Evolutionary conservation across 164 flowering plant species (phyloP), one percentile per base, ranked within the genome.

Genomic region (Euptelea pleiosperma): DNA sequence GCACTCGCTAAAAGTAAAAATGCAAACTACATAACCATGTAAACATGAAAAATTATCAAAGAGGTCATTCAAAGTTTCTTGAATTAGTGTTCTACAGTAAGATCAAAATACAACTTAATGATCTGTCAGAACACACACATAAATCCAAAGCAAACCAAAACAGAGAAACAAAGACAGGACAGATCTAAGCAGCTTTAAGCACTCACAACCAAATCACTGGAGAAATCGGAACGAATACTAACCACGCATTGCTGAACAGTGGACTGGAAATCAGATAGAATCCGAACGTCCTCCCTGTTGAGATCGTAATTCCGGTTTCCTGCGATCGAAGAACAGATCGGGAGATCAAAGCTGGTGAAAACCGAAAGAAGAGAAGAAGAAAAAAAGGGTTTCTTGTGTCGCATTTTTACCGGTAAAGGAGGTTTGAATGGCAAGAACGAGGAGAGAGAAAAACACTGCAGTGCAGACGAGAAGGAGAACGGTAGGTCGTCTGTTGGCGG

Each of bases 161-260:
- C 39, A 19, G n/a, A 2, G 0, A 19, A 45, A 52, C 19, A 16
- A 2, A 47, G 34, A 28, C 18, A 29, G 21, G 12, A 11, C 6
- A 57, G 35, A 29, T 1, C 8, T n/a, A n/a, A n/a, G n/a, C n/a
- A n/a, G n/a, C n/a, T n/a, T n/a, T 25, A 21, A 58, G 40, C 16
- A 34, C 18, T 24, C 30, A 24, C 30, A 47, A 31, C 1, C 8
- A 30, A 24, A 59, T 12, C 15, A 35, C 2, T 6, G 6, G 42
- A 41, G 43, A 26, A 31, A 21, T 6, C 3, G 19, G 6, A 33
- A 11, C 6, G 24, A 42, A 37, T 15, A 58, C 85, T 55, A 18
- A 93, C 99, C 82, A 94, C 87, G 67, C 97, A 91, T 75, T 90
- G 91, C 72, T 82, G 85, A 42, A 91, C 76, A 40, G 21, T 65